Percentiles rank a stretch among this genome's conserved stretches.
Conservation (phyloP, 768 basidiomycete species). For the Leccinum broughii region DNA sequence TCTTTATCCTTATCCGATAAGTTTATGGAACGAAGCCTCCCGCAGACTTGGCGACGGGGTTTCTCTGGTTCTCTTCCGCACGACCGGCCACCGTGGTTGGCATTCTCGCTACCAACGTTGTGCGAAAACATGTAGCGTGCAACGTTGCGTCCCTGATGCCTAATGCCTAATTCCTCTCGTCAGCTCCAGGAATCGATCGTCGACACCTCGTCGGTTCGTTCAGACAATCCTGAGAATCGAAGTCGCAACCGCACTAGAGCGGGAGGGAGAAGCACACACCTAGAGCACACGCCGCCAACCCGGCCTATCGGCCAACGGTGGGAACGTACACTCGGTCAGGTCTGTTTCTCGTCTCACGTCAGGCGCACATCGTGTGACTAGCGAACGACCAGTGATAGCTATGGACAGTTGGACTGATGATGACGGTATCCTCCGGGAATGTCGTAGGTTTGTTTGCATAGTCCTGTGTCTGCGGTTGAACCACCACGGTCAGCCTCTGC, state of each 20-base stretch:
- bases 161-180: too few species aligned
- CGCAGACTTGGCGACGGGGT: neutral
- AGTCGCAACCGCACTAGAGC: too few species aligned
- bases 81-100: neutral
- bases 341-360: neutral
- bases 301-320: neutral
- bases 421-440: neutral
- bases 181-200: neutral
- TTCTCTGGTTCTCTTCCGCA: neutral
- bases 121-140: neutral
- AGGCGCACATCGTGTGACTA: neutral
- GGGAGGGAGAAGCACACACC: neutral
- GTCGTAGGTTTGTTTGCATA: neutral
- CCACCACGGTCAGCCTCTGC: neutral
- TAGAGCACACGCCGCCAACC: neutral
- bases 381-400: neutral
- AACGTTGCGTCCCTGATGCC: neutral
- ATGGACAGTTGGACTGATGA: neutral
- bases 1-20: neutral
- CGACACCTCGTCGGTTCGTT: neutral
- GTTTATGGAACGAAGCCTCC: neutral
- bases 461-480: neutral
- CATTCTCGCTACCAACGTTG: neutral
- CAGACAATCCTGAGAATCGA: neutral
- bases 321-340: neutral